Base-by-base conservation (phyloP, 805 yeast genomes). In the Cyberlindnera xylosilytica region DNA sequence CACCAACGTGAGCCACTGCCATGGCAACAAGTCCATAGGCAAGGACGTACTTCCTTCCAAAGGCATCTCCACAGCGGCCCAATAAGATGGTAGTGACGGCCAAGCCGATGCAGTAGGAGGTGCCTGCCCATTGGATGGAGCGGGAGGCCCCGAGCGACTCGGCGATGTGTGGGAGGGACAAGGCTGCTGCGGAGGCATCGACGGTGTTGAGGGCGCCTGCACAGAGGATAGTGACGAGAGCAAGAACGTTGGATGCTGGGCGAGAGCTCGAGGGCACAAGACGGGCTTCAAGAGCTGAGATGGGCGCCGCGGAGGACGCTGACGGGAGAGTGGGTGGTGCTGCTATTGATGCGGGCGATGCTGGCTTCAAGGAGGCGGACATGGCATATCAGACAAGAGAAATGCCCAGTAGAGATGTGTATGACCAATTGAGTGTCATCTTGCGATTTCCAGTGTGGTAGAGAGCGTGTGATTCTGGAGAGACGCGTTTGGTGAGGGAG, bases 121-220 rank as follows among this genome's bases (percentile, higher is more conserved):
- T 72, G 12, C 81, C 81, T 0, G 79, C 80, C 83, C 84, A 78
- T 38, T 78, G 73, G 26, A 77, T 73, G 1, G 79, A 69, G 20
- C 61, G 60, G 26, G 68, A 61, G 1, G 78, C 74, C 34, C 72
- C 42, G 36, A 77, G 60, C 20, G 68, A 75, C 27, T 62, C 54
- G 2, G 74, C 78, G 20, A 78, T 74, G 19, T 54, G 47, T 2
- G 81, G 68, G 26, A 74, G 65, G 2, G 75, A 76, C 16, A 47
- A 32, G 22, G 42, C 41, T 2, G 48, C 41, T 6, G 47, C 36
- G 18, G 48, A 44, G 6, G 42, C 38, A 36, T 47, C 47, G 12
- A 41, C 12, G 6, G 47, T 44, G 36, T 43, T 46, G 32, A 41
- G 35, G 15, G 38, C 36, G 11, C 42, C 41, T 3, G 34, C 29